A percentile compares a stretch with the other conserved stretches of the same genome.
Evolutionary conservation across 306 rosid genomes (phyloP).

Genomic region (Gastrolobium bilobum): DNA sequence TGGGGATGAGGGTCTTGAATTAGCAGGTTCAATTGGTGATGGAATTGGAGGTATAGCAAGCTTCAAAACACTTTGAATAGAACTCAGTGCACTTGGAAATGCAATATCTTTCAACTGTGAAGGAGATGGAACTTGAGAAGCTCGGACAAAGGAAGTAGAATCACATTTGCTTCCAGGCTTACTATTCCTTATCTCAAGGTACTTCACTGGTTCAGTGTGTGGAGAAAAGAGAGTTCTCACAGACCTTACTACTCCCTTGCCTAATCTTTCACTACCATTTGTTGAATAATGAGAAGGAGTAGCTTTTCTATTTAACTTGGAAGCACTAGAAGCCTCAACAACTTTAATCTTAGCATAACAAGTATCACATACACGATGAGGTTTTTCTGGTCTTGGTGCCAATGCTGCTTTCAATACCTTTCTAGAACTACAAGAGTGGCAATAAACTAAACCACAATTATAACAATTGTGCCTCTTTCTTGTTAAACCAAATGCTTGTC

Average conservation of each 20-base stretch:
- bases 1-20: conserved; percentile 60
- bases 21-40: conserved; percentile 45
- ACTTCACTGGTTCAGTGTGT: conserved; percentile 69
- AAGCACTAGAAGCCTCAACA: conserved; percentile 57
- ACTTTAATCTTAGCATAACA: conserved; percentile 81
- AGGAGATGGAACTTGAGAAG: conserved; percentile 77
- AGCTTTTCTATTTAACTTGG: conserved; percentile 50
- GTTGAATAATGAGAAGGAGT: conserved; percentile 56
- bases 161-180: conserved; percentile 51
- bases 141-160: conserved; percentile 64
- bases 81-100: conserved; percentile 76
- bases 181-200: conserved; percentile 66
- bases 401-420: conserved; percentile 77
- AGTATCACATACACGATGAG: conserved; percentile 90
- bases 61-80: conserved; percentile 63
- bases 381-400: conserved; percentile 85
- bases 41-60: conserved; percentile 51
- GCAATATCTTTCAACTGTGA: conserved; percentile 73
- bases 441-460: conserved; percentile 54
- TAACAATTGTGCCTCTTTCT: conserved; percentile 52
- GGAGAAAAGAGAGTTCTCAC: conserved; percentile 72
- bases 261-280: conserved; percentile 60
- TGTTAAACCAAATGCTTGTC: conserved; percentile 88
- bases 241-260: conserved; percentile 58
- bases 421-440: conserved; percentile 88